Percentiles rank a stretch among this genome's conserved stretches.
Evolutionary conservation across 2,329 filamentous ascomycete genomes (phyloP).

Genomic region (Neonectria magnoliae): DNA sequence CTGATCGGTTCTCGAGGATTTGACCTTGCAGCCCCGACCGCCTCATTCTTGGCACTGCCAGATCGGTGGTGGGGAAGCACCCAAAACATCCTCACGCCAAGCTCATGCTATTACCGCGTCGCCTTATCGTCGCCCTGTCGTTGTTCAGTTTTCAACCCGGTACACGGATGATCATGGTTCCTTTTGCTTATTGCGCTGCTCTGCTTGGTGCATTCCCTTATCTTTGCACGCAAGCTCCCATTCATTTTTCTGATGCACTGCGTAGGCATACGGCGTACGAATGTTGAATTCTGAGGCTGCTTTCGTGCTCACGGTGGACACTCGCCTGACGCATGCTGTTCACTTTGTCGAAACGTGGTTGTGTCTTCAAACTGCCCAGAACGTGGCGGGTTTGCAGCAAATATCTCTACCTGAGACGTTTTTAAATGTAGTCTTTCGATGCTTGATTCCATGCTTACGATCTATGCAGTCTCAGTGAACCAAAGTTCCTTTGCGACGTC

Average conservation of each 20-base stretch:
- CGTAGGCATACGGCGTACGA: not conserved
- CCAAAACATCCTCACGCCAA: not conserved
- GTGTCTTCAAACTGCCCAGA: not conserved
- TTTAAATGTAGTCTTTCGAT: not conserved
- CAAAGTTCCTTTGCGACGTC: not conserved
- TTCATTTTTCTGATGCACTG: no score
- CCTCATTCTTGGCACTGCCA: not conserved
- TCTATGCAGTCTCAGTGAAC: not conserved
- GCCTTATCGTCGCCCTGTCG: not conserved
- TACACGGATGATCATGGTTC: not conserved
- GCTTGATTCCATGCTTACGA: not conserved
- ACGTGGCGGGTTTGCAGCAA: not conserved
- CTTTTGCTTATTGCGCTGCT: no score
- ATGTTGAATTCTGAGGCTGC: not conserved
- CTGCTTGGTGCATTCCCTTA: not conserved
- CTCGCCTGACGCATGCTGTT: not conserved
- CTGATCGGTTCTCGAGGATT: not conserved
- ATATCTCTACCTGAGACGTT: not conserved
- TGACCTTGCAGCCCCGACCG: not conserved
- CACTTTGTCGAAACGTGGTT: not conserved
- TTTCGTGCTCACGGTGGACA: not conserved
- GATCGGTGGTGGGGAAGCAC: not conserved
- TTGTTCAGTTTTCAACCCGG: not conserved
- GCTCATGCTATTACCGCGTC: not conserved
- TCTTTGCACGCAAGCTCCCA: not conserved